Evolutionary conservation across 1,284 basidiomycete species (phyloP).

Genomic region (Ustilago curta): DNA sequence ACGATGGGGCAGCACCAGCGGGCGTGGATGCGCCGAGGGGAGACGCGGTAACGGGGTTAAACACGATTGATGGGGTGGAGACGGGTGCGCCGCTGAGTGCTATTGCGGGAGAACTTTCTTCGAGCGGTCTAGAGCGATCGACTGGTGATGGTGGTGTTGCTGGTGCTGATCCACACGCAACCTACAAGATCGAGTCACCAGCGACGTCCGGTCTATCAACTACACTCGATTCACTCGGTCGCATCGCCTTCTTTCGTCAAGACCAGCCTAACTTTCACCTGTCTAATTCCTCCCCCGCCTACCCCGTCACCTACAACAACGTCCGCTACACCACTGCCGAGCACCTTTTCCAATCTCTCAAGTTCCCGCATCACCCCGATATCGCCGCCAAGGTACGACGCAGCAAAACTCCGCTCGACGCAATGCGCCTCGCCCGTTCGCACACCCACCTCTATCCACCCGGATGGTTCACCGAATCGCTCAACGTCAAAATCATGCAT

Average conservation of each 20-base stretch:
- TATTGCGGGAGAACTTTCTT: not conserved
- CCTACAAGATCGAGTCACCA: not conserved
- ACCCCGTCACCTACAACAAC: constrained; percentile 46
- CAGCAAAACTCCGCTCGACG: constrained; percentile 44
- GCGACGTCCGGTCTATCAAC: not conserved
- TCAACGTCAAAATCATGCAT: constrained; percentile 58
- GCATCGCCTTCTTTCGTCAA: constrained; percentile 43
- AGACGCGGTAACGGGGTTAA: not conserved
- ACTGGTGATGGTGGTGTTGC: too few relatives aligned
- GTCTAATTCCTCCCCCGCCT: constrained; percentile 41
- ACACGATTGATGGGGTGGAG: constrained; percentile 11
- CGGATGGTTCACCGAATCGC: constrained; percentile 55
- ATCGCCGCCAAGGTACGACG: constrained; percentile 58
- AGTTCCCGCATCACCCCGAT: constrained; percentile 54
- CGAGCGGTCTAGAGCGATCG: too few relatives aligned
- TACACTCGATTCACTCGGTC: constrained; percentile 1
- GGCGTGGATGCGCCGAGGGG: not conserved
- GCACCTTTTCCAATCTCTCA: constrained; percentile 59
- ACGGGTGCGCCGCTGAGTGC: constrained; percentile 12
- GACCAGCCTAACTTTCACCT: constrained; percentile 55
- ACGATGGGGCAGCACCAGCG: not conserved
- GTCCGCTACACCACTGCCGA: constrained; percentile 56
- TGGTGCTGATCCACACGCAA: too few relatives aligned
- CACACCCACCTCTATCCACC: constrained; percentile 35
- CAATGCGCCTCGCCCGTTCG: constrained; percentile 48